Evolutionary conservation across 78 protist species (phyloP), one percentile per base, ranked within the genome.

Genomic region (Corallochytrium limacisporum): DNA sequence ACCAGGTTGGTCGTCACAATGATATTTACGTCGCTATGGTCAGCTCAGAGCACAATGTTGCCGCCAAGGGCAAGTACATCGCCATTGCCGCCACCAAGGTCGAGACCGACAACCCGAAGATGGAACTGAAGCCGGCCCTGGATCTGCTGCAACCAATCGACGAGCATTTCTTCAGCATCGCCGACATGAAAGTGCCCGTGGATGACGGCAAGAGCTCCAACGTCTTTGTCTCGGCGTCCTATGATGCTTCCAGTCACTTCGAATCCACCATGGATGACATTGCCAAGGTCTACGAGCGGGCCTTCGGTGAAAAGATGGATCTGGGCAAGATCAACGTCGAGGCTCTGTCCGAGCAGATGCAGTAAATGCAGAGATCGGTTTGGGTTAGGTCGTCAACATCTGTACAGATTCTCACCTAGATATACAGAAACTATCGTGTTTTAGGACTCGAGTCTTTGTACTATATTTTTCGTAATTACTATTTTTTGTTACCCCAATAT

Each of bases 11-110:
- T 13, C 15, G 16, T 8, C 24, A 49, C 24, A 49, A 43, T 43
- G 97, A 96, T 71, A 83, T 96, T 51, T 96, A 96, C 79, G 70
- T 96, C 32, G 60, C 84, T 39, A 32, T 18, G 61, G 50, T 89
- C 46, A 86, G 94, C 18, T 59, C 49, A 18, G 40, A 75, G 33
- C 94, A 92, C 77, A 43, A 62, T 29, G 96, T 93, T 6, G 85
- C 90, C 59, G 75, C 97, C 22, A 65, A 84, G 63, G 94, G 94
- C 68, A 62, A 78, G 65, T 93, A 50, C 84, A 59, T 96, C 50
- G 99, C 95, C 51, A 76, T 89, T 61, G 87, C 83, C 51, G 49
- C 84, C 40, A 87, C 97, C 36, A 82, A 47, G 35, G 88, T 92
- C 29, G 95, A 94, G 82, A 83, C 93, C 38, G 39, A 28, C 57